Base-by-base conservation (phyloP, 2,329 filamentous ascomycete species). In the Claviceps spartinae region DNA sequence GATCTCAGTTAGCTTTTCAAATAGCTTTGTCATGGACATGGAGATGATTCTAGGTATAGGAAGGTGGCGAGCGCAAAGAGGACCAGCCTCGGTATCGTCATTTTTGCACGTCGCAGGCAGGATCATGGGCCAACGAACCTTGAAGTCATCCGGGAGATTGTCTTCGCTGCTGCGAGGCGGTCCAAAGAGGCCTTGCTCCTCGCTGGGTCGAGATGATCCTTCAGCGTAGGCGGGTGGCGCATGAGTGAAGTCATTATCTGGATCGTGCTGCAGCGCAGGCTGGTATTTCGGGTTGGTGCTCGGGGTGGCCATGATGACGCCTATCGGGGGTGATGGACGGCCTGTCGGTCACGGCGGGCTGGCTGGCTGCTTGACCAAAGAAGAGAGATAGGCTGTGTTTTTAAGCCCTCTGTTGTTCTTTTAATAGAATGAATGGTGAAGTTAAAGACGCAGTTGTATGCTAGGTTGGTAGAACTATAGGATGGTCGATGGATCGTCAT, bases 71-170 rank as follows among this genome's bases (percentile, higher is more conserved):
- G 24, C 9, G 30, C 5, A 5, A 11, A 38, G 30, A 9, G 26
- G 26, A 9, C 26, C 26, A 30, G 26, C 26, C 30, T 6, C n/a
- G 3, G 20, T 7, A 24, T 47, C 49, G 43, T 37, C n/a, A 36
- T 13, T n/a, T 36, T 26, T 3, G 18, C 7, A 20, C 9, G 26
- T 14, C 16, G 8, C 18, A 13, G 38, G 16, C 11, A 30, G 14
- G 45, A 48, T 44, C 8, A 42, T 34, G 26, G 7, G 22, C 4
- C 20, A 24, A 47, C 59, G 4, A 60, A 87, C 85, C 78, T 96
- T 97, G 81, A 97, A 97, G 70, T 97, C 91, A 72, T 97, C 91
- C 1, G 91, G 91, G 45, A 97, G 67, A 63, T 96, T 94, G 70
- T 96, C 91, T 64, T 90, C 82, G 68, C 90, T 90, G 65, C 76